Evolutionary conservation across 2,329 filamentous ascomycete genomes (phyloP).

Genomic region (Huntiella savannae): DNA sequence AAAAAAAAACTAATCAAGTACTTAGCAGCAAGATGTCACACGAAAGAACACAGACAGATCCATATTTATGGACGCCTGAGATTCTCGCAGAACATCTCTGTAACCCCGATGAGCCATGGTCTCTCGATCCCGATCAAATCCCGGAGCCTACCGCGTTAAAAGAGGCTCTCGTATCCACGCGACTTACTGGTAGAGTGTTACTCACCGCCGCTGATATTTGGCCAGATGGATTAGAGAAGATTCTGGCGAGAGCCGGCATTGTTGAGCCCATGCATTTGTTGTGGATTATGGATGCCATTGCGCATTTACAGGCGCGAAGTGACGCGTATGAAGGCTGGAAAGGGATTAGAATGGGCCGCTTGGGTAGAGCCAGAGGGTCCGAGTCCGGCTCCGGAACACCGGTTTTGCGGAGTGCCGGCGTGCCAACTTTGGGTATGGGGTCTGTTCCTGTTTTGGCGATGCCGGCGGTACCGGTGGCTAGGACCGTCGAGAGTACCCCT

Average conservation of each 20-base stretch:
- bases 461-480: no score
- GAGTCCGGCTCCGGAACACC: no score
- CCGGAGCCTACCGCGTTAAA: constrained; percentile 25
- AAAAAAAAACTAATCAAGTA: no score
- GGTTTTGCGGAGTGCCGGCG: no score
- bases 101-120: constrained; percentile 30
- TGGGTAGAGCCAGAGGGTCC: background rate
- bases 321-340: constrained; percentile 11
- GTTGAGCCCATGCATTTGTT: constrained; percentile 30
- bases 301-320: constrained; percentile 12
- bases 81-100: constrained; percentile 50
- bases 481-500: no score
- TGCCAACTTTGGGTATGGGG: no score
- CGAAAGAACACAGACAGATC: constrained; percentile 29
- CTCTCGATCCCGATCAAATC: constrained; percentile 18
- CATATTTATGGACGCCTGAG: constrained; percentile 54
- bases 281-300: constrained; percentile 9
- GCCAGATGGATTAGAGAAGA: constrained; percentile 28
- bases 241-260: constrained; percentile 36
- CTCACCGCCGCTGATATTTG: constrained; percentile 32
- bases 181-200: constrained; percentile 46
- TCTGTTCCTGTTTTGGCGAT: no score
- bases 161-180: constrained; percentile 35
- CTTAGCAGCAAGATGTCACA: background rate
- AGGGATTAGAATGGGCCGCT: background rate